A percentile compares a stretch with the other conserved stretches of the same genome.
Conservation (phyloP, 2,329 filamentous ascomycete genomes). For the Colletotrichum sp. region DNA sequence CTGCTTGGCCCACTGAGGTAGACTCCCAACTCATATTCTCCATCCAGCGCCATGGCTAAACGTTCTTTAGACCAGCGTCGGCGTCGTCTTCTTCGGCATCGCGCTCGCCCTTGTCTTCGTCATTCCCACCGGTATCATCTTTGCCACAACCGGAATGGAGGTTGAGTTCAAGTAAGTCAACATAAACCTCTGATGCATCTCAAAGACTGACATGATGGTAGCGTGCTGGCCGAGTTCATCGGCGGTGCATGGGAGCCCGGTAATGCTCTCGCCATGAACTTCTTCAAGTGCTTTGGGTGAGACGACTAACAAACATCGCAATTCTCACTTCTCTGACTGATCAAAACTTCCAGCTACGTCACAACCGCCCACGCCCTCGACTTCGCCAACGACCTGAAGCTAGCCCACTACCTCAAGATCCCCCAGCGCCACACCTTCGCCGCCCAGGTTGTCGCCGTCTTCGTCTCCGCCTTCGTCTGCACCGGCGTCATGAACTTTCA, state of each 20-base stretch:
- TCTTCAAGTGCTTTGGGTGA: slow-evolving; percentile 30
- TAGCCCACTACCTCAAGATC: slow-evolving; percentile 51
- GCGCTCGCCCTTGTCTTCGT: slow-evolving; percentile 45
- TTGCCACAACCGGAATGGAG: slow-evolving; percentile 45
- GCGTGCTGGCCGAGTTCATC: slow-evolving; percentile 18
- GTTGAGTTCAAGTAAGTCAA: slow-evolving; percentile 25
- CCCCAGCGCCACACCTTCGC: slow-evolving; percentile 39
- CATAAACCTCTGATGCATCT: not conserved
- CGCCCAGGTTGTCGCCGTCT: slow-evolving; percentile 37
- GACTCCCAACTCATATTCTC: too few species aligned
- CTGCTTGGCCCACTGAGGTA: slow-evolving; percentile 40
- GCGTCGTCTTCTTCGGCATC: slow-evolving; percentile 49
- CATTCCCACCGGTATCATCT: slow-evolving; percentile 48
- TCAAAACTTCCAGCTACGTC: slow-evolving; percentile 25
- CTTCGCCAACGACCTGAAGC: slow-evolving; percentile 39
- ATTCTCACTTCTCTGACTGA: not conserved
- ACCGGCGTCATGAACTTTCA: slow-evolving; percentile 42
- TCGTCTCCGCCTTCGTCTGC: slow-evolving; percentile 38
- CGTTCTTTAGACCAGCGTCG: slow-evolving; percentile 37
- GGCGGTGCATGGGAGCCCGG: slow-evolving; percentile 12
- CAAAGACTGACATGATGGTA: not conserved
- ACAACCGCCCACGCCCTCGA: slow-evolving; percentile 38
- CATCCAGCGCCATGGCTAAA: not conserved
- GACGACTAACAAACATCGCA: not conserved
- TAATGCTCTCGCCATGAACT: slow-evolving; percentile 12